These are phyloP conservation scores for Colletotrichum sp. DNA, from an alignment of 2,329 filamentous ascomycete species.

Conservation along the genomic window DNA sequence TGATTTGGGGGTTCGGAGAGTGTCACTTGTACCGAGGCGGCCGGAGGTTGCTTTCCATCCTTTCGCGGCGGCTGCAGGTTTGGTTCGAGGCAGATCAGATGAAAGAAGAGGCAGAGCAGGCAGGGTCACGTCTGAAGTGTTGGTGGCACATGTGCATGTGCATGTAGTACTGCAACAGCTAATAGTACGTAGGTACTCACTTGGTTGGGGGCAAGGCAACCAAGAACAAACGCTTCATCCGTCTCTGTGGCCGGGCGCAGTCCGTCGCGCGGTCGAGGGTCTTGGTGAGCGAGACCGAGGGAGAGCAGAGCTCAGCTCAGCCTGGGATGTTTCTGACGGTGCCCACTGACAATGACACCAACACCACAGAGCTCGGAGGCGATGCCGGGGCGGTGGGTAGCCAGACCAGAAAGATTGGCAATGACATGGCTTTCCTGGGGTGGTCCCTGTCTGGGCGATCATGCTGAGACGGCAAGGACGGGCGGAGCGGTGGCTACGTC, in stretches of 20 bases:
- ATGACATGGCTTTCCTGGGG: not conserved
- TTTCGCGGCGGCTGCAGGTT: not conserved
- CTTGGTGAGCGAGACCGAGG: not conserved
- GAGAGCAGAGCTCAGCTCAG: not conserved
- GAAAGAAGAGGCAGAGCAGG: not conserved
- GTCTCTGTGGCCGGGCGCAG: not conserved
- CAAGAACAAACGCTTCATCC: not conserved
- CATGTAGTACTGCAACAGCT: not conserved
- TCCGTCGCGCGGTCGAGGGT: not conserved
- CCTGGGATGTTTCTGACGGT: not conserved
- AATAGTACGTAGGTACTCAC: not conserved
- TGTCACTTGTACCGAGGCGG: not conserved
- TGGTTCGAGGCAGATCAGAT: not conserved
- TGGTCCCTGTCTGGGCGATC: not conserved
- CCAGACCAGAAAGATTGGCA: not conserved
- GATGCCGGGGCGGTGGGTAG: not conserved
- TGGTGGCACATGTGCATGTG: not conserved
- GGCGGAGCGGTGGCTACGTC: not conserved
- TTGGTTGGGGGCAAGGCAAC: not conserved
- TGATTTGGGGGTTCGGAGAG: not conserved
- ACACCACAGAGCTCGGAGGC: not conserved
- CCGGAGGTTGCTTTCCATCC: not conserved
- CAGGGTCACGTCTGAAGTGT: not conserved
- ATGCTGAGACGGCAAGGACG: not conserved
- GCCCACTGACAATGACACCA: not conserved